phyloP scores from a whole-genome alignment of 208 protist species.

The Trypanosoma lewisi region DNA sequence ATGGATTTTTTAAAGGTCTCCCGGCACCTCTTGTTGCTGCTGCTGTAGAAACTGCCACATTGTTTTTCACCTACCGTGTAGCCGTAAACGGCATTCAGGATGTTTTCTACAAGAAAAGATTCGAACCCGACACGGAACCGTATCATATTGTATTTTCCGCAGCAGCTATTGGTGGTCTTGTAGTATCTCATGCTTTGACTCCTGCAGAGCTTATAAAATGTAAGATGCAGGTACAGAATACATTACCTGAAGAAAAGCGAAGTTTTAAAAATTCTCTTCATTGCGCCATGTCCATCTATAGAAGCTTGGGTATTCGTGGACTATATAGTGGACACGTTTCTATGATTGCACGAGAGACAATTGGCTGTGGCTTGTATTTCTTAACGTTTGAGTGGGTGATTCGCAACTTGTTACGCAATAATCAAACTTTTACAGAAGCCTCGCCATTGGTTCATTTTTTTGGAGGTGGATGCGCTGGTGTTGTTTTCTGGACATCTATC shows the following conservation, averaged over 20 bases:
- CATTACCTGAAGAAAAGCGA: constrained; percentile 58
- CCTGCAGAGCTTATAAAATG: constrained; percentile 92
- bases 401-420: constrained; percentile 57
- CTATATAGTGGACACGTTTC: constrained; percentile 85
- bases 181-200: constrained; percentile 82
- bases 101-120: constrained; percentile 41
- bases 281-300: constrained; percentile 68
- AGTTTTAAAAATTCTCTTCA: constrained; percentile 82
- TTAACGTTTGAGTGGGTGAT: constrained; percentile 80
- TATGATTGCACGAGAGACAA: constrained; percentile 85
- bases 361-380: constrained; percentile 87
- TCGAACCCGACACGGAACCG: constrained; percentile 62
- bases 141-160: constrained; percentile 57
- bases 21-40: constrained; percentile 83
- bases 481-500: constrained; percentile 88
- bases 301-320: constrained; percentile 58
- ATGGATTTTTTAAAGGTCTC: constrained; percentile 89
- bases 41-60: constrained; percentile 76
- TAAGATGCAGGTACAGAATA: constrained; percentile 92
- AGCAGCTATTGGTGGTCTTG: constrained; percentile 64
- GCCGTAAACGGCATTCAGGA: constrained; percentile 53
- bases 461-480: constrained; percentile 83
- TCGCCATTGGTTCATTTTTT: constrained; percentile 77
- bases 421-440: constrained; percentile 67
- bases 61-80: constrained; percentile 77